Base-by-base conservation (phyloP, 2,329 filamentous ascomycete species). In the Parafenestella ontariensis region DNA sequence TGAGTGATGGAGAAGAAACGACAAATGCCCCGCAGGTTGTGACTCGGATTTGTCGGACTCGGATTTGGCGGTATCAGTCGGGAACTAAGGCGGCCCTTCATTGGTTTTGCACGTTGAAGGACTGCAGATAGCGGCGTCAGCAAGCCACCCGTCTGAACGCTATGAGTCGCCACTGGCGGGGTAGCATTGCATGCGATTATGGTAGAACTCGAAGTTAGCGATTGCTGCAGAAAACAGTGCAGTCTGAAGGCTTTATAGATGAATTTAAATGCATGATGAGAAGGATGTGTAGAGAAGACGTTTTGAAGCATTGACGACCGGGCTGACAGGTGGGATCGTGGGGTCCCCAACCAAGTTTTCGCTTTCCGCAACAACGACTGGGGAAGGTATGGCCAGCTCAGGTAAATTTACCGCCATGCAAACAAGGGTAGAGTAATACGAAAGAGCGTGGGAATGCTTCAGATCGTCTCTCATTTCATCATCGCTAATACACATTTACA, bases 401-500 rank as follows among this genome's bases (percentile, higher is more conserved):
- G 9, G n/a, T n/a, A n/a, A n/a, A n/a, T n/a, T n/a, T n/a, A n/a
- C n/a, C n/a, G n/a, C 9, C 24, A 26, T 26, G 24, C 24, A 5
- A 26, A 26, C 5, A 26, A 26, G 5, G 5, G 9, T 26, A 5
- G 24, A 26, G 9, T 26, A 26, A 20, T n/a, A 45, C n/a, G 42
- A 20, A 20, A 23, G 15, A 7, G n/a, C 4, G 11, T 15, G 4
- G n/a, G 20, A 46, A 31, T 47, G 17, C n/a, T 21, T 39, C 20
- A 34, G 6, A 21, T 47, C 36, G 29, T 46, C 21, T 24, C 39
- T 58, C 44, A 46, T 53, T 42, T 45, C 54, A 21, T 54, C 54
- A 46, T 59, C 49, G 52, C 44, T 45, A 43, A 41, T 59, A 53
- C 49, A 58, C 31, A 37, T 45, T 37, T 59, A 53, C 49, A 58